Evolutionary conservation across 2,329 filamentous ascomycete genomes (phyloP), one percentile per base, ranked within the genome.

Genomic region (Monosporascus sp.): DNA sequence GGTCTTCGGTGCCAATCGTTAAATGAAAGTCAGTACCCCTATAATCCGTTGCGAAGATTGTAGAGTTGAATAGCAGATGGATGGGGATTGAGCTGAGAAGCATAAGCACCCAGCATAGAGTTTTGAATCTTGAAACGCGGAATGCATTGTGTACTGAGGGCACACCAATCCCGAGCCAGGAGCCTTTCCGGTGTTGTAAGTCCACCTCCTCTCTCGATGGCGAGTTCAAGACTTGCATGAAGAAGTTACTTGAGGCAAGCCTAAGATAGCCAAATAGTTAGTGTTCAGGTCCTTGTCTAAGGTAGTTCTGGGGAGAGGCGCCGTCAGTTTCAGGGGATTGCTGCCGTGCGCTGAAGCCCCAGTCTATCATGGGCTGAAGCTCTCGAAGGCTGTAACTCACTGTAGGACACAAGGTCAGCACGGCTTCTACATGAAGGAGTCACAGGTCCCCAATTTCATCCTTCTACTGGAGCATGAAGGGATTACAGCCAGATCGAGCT

Each of bases 171-270:
- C 73, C 71, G 5, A 78, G 62, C 72, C 72, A 77, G 7, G 62
- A 64, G 1, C 68, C 65, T 46, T 63, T 59, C 0, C 58, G 54
- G 63, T 82, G 79, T 0, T 75, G 76, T 37, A 54, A 54, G 46
- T 80, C 72, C 11, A 80, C 59, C 49, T 80, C 76, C n/a, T 63
- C 57, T 14, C 78, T 65, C 0, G 75, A 79, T 0, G 78, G 78
- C 0, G 77, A 71, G 9, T 68, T 71, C 8, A 81, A 63, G 28
- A 73, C 69, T 56, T 81, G 78, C 74, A 79, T 79, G 54, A 69
- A 72, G 54, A 76, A 78, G 59, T 78, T 78, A 43, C 72, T 76
- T 8, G 74, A 74, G 8, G 70, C 68, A 3, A 80, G 53, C 35
- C 59, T 61, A 31, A 6, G 17, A 43, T 41, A 15, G 20, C 20